Conservation (phyloP, 78 protist genomes). For the Chrysochromulina tobinii region DNA sequence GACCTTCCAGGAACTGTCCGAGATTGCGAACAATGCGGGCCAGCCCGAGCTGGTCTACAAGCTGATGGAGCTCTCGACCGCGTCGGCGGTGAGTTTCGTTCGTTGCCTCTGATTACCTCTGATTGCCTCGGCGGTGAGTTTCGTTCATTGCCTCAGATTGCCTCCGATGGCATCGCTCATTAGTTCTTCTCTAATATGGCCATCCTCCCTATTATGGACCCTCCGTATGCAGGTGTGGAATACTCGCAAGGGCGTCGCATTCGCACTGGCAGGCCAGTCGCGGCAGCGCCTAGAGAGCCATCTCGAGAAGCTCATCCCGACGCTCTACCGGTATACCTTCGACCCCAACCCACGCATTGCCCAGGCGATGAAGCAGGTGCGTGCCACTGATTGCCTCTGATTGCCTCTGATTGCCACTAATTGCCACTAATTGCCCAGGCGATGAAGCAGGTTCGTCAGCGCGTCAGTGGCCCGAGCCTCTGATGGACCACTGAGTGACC, state of each 20-base stretch:
- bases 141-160: no score
- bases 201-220: no score
- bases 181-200: no score
- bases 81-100: background rate
- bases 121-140: no score
- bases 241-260: constrained; percentile 26
- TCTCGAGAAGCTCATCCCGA: background rate
- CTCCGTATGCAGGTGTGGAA: background rate
- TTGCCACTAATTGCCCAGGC: no score
- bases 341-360: background rate
- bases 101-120: no score
- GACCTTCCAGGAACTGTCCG: background rate
- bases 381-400: no score
- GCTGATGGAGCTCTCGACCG: background rate
- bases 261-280: background rate
- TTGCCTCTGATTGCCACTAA: no score
- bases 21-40: background rate
- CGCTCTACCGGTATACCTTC: constrained; percentile 10
- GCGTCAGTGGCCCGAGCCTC: no score
- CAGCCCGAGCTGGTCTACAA: constrained; percentile 10
- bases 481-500: no score
- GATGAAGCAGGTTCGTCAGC: no score
- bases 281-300: background rate
- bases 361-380: background rate
- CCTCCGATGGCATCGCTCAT: background rate